Percentiles rank a stretch among this genome's conserved stretches.
phyloP scores from a whole-genome alignment of 2,329 filamentous ascomycete species.

The Ascosphaera aggregata region DNA sequence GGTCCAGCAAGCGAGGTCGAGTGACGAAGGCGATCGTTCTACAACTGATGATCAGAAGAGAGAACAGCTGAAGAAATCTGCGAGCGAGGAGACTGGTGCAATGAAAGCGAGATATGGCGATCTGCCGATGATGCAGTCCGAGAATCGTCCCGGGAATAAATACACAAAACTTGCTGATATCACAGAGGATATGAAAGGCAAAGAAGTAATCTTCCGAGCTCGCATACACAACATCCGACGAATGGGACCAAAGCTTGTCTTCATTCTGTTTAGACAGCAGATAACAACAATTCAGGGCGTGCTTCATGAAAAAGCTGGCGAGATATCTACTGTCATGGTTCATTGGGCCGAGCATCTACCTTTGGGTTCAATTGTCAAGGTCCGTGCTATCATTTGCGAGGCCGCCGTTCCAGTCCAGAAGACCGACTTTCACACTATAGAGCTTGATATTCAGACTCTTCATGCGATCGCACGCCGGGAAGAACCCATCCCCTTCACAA shows the following conservation, averaged over 20 bases:
- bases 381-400: conserved; percentile 48
- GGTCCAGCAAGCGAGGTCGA: conserved; percentile 11
- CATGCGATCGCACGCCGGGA: conserved; percentile 38
- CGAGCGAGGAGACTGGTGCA: conserved; percentile 31
- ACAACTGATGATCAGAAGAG: conserved; percentile 16
- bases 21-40: conserved; percentile 16
- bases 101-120: conserved; percentile 35
- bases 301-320: conserved; percentile 35
- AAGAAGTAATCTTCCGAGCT: conserved; percentile 42
- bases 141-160: conserved; percentile 23
- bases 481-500: conserved; percentile 42
- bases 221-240: conserved; percentile 58
- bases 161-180: conserved; percentile 29
- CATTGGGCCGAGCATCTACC: conserved; percentile 71
- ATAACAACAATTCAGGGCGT: conserved; percentile 68
- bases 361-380: conserved; percentile 53
- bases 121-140: conserved; percentile 33
- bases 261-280: conserved; percentile 69
- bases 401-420: conserved; percentile 54
- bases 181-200: conserved; percentile 28
- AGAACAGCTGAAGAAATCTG: conserved; percentile 22
- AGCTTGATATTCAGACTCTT: conserved; percentile 45
- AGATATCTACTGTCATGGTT: conserved; percentile 50
- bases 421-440: conserved; percentile 50
- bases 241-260: conserved; percentile 62